Evolutionary conservation across 495 filamentous ascomycete genomes (phyloP), one percentile per base, ranked within the genome.

Genomic region (Paragyromitra xinjiangensis): DNA sequence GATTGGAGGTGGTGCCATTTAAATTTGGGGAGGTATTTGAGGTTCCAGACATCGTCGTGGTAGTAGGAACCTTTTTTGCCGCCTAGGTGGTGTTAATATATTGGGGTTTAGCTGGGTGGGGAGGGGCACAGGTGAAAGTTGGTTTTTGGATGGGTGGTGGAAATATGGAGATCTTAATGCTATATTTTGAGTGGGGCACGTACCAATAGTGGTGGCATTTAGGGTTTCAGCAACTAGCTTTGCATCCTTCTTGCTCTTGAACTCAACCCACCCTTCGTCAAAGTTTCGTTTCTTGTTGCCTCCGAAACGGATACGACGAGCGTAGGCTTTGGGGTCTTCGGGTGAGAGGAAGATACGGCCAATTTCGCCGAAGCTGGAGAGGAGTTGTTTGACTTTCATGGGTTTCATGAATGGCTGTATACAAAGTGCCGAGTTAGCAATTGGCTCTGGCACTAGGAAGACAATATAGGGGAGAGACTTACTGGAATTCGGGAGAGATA

Each of bases 241-340:
- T 3, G 95, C 96, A 50, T 92, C 91, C 79, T 89, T 90, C 82
- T 92, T 90, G 39, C 87, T 86, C 26, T 88, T 83, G 80, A 97
- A 97, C 81, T 99, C 95, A 19, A 98, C 90, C 95, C 95, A 99
- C 1, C 95, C 95, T 82, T 98, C 96, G 6, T 90, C 90, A 84
- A 92, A 99, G 16, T 87, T 89, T 71, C 92, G 89, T 81, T 97
- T 94, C 84, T 95, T 95, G 83, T 97, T 98, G 29, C 92, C 91
- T n/a, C 92, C 91, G 50, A 85, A 87, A 34, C 87, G 86, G 7
- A 92, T 83, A 14, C 92, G 89, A 39, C 83, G 84, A 63, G 85
- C 84, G 64, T 91, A 90, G 9, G 87, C 85, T 29, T 88, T 81
- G 0, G 89, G 87, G 78, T 94, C 89, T 82, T 94, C 92, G 5